Percentiles rank a stretch among this genome's conserved stretches.
Evolutionary conservation across 495 filamentous ascomycete species (phyloP).

Genomic region (Friedmanniomyces endolithicus): DNA sequence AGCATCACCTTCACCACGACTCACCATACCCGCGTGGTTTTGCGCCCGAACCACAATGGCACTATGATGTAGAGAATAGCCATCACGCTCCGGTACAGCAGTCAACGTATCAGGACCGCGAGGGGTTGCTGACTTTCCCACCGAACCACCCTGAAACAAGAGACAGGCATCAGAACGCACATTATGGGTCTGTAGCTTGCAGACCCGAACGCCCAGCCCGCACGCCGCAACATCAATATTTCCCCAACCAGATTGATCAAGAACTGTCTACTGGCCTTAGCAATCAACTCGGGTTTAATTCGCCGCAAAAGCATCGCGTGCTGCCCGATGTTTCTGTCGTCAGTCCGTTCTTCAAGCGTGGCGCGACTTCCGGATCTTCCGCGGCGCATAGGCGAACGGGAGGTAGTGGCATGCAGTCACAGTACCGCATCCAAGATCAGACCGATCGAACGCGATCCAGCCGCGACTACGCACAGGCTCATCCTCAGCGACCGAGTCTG

Average conservation of each 20-base stretch:
- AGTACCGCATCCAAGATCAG: too few species aligned
- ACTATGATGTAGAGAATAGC: background rate
- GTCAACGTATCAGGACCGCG: background rate
- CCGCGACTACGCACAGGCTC: background rate
- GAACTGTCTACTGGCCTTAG: background rate
- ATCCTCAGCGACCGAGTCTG: background rate
- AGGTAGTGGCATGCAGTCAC: too few species aligned
- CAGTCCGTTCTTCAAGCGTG: conserved; percentile 26
- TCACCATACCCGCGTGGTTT: background rate
- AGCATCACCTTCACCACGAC: conserved; percentile 1
- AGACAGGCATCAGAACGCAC: background rate
- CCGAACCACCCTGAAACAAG: background rate
- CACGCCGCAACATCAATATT: background rate
- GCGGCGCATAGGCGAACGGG: too few species aligned
- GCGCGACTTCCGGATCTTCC: background rate
- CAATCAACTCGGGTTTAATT: background rate
- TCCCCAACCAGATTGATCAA: background rate
- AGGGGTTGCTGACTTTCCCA: background rate
- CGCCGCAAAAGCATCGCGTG: background rate
- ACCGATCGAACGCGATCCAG: too few species aligned
- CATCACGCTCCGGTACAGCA: background rate
- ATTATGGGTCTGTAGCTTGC: background rate
- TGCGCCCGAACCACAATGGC: background rate
- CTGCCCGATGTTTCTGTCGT: conserved; percentile 14
- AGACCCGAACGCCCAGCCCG: background rate